Conservation (phyloP, 495 filamentous ascomycete species). For the Talaromyces liani region DNA sequence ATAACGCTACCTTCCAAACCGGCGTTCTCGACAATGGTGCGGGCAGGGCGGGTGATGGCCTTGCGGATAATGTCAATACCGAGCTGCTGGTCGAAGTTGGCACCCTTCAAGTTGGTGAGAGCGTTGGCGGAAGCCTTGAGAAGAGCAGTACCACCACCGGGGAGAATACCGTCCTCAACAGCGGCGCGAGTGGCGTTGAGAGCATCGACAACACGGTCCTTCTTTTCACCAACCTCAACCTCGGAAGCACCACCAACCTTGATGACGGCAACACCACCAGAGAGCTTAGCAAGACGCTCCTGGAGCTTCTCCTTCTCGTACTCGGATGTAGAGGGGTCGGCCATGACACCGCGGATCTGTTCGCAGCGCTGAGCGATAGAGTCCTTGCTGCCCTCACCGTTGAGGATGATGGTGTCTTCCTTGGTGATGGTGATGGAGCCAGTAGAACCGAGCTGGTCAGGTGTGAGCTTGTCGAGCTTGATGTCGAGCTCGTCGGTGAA, state of each 20-base stretch:
- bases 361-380: conserved; percentile 90
- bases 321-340: conserved; percentile 85
- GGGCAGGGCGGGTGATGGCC: conserved; percentile 89
- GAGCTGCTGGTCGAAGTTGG: conserved; percentile 98
- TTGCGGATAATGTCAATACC: conserved; percentile 96
- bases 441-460: conserved; percentile 93
- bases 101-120: conserved; percentile 68
- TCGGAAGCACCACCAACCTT: conserved; percentile 96
- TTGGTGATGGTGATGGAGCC: conserved; percentile 99
- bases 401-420: conserved; percentile 98
- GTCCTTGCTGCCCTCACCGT: conserved; percentile 96
- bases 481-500: conserved; percentile 97
- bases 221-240: conserved; percentile 99
- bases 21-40: conserved; percentile 96
- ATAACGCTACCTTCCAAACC: conserved; percentile 93
- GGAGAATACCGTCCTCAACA: conserved; percentile 97
- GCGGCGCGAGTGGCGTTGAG: conserved; percentile 97
- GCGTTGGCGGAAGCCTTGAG: conserved; percentile 94
- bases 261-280: conserved; percentile 97
- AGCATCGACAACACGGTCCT: conserved; percentile 97
- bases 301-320: conserved; percentile 99
- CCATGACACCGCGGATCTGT: conserved; percentile 97
- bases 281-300: conserved; percentile 98
- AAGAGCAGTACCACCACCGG: conserved; percentile 94
- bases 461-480: conserved; percentile 95